phyloP scores from a whole-genome alignment of 108 stramenopile species.

The Nitzschia putrida region DNA sequence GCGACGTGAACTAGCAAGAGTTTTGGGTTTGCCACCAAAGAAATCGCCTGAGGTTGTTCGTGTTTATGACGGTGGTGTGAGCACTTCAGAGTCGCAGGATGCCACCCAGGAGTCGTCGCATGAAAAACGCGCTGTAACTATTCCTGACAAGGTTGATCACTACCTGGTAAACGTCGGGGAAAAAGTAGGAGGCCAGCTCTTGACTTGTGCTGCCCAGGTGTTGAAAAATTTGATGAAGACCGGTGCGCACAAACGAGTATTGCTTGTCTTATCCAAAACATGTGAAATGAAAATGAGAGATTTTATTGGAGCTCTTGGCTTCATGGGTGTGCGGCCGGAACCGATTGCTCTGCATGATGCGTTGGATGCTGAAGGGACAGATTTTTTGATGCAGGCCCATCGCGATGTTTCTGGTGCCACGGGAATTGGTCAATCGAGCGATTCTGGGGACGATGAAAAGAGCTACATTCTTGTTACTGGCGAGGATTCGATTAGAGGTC shows the following conservation, averaged over 20 bases:
- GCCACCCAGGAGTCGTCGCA: slow-evolving; percentile 31
- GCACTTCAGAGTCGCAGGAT: slow-evolving; percentile 2
- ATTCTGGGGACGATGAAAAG: slow-evolving; percentile 18
- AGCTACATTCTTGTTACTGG: slow-evolving; percentile 84
- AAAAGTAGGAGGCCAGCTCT: slow-evolving; percentile 59
- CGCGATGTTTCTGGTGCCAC: slow-evolving; percentile 74
- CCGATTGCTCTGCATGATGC: slow-evolving; percentile 75
- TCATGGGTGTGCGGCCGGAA: slow-evolving; percentile 75
- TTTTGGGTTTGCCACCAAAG: slow-evolving; percentile 77
- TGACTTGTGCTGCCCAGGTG: slow-evolving; percentile 72
- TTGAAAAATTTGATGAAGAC: slow-evolving; percentile 39
- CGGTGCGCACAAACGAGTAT: slow-evolving; percentile 35
- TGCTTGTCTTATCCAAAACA: slow-evolving; percentile 74
- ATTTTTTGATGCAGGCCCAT: slow-evolving; percentile 75
- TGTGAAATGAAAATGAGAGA: slow-evolving; percentile 77
- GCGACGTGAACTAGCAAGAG: slow-evolving; percentile 82
- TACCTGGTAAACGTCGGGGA: slow-evolving; percentile 69
- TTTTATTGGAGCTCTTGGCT: slow-evolving; percentile 80
- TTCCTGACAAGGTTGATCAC: slow-evolving; percentile 74
- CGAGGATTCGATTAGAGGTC: slow-evolving; percentile 90
- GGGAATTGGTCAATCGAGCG: slow-evolving; percentile 64
- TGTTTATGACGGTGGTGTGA: slow-evolving; percentile 41
- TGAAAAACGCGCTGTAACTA: slow-evolving; percentile 72
- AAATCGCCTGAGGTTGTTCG: slow-evolving; percentile 76
- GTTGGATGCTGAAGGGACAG: slow-evolving; percentile 74